Base-by-base conservation (phyloP, 768 basidiomycete genomes). In the Plicaturopsis crispa region DNA sequence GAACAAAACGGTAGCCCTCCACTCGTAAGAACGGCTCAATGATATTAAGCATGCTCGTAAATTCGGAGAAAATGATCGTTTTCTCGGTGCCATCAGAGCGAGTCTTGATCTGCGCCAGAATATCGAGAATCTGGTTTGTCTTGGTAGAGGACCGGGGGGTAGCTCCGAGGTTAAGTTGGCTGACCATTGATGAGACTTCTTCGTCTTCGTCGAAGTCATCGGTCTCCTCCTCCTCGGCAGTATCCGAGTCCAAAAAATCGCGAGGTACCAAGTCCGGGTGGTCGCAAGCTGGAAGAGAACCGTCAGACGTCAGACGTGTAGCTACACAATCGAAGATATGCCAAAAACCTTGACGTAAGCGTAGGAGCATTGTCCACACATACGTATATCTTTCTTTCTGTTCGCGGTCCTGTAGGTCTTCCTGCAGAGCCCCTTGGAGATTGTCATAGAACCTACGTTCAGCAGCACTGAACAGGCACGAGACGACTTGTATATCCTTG, bases 31-130 rank as follows among this genome's bases (percentile, higher is more conserved):
- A 96, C 0, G 83, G 85, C 59, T 93, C 78, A 32, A 96, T 70
- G 39, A 97, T 54, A 56, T 93, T 78, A 43, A 99, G 64, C 84
- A 88, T 79, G 37, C 73, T 70, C 1, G 94, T 97, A 45, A 89
- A 89, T 52, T 96, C 93, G 0, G 89, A 92, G 55, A 97, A 98
- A 16, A 99, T 80, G 46, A 98, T 98, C 0, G 92, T 94, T 71
- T 97, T 99, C 54, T 96, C 90, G 43, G 64, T 59, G 10, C 73
- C 60, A 8, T 75, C 69, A n/a, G n/a, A n/a, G 36, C 75, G 68
- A 33, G 67, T 61, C 12, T 80, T 72, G 37, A 91, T 78, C 13
- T 78, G 70, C 8, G 62, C 49, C 30, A 99, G 63, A 6, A 97
- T 57, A 49, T 83, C 70, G 33, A 96, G 49, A 24, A 89, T 72